A percentile compares a stretch with the other conserved stretches of the same genome.
These are phyloP conservation scores for Cadophora malorum DNA, from an alignment of 2,329 filamentous ascomycete genomes.

Conservation along the genomic window DNA sequence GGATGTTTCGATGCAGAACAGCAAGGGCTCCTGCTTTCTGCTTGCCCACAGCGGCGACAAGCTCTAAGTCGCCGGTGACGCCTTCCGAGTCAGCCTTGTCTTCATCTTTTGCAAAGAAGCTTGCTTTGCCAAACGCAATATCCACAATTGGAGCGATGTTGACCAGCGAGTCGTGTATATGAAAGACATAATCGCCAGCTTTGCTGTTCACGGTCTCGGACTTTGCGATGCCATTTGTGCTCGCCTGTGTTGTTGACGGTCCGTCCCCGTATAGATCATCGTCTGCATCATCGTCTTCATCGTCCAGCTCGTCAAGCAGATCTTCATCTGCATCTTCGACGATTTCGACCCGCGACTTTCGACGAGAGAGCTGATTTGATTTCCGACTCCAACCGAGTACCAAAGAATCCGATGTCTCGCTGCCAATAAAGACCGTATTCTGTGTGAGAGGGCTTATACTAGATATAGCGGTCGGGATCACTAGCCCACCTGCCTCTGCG, in stretches of 20 bases:
- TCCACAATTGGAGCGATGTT: slow-evolving; percentile 83
- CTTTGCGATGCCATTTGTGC: slow-evolving; percentile 48
- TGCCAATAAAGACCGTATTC: slow-evolving; percentile 81
- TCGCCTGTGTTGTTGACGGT: slow-evolving; percentile 46
- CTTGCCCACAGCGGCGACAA: slow-evolving; percentile 67
- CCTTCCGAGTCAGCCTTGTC: slow-evolving; percentile 52
- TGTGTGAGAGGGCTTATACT: slow-evolving; percentile 73
- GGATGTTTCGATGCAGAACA: slow-evolving; percentile 78
- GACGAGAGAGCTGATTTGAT: slow-evolving; percentile 65
- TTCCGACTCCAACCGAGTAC: slow-evolving; percentile 81
- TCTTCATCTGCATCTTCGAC: slow-evolving; percentile 64
- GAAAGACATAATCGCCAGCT: slow-evolving; percentile 73
- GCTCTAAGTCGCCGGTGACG: slow-evolving; percentile 62
- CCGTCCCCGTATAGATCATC: slow-evolving; percentile 70
- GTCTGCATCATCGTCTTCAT: slow-evolving; percentile 58
- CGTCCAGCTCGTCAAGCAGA: slow-evolving; percentile 53
- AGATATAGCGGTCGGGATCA: slow-evolving; percentile 68
- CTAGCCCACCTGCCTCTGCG: slow-evolving; percentile 64
- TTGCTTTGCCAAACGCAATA: slow-evolving; percentile 69
- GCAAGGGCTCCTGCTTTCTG: slow-evolving; percentile 74
- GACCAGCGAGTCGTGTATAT: slow-evolving; percentile 76
- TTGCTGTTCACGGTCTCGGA: slow-evolving; percentile 50
- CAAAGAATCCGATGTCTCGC: slow-evolving; percentile 80
- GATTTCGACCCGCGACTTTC: slow-evolving; percentile 64
- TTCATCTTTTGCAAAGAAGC: slow-evolving; percentile 52